Conservation (phyloP, 2,329 filamentous ascomycete species). For the Fusarium phyllophilum region DNA sequence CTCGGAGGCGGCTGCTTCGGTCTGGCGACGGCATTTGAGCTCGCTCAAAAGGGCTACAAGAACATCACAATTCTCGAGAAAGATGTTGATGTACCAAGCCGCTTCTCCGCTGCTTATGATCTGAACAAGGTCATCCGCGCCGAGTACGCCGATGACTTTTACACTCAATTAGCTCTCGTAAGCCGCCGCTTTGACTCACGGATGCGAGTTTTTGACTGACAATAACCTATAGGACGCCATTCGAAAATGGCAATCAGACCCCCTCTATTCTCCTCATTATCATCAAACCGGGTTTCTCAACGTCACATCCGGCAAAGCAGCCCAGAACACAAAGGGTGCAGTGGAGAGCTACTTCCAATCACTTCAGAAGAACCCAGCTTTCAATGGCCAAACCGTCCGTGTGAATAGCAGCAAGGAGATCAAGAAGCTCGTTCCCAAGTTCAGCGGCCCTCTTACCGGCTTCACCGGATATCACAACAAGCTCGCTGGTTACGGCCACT, state of each 20-base stretch:
- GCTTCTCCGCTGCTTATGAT: constrained; percentile 28
- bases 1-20: constrained; percentile 29
- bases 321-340: constrained; percentile 12
- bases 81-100: constrained; percentile 11
- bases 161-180: constrained; percentile 20
- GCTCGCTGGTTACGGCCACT: constrained; percentile 25
- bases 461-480: constrained; percentile 29
- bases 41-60: constrained; percentile 21
- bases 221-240: constrained; percentile 6
- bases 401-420: constrained; percentile 11
- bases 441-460: constrained; percentile 5
- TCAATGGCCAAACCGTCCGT: constrained; percentile 15
- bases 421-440: constrained; percentile 22
- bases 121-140: constrained; percentile 30
- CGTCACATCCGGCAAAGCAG: constrained; percentile 21
- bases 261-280: constrained; percentile 16
- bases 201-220: background rate
- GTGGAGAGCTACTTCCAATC: constrained; percentile 27
- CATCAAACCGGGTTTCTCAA: constrained; percentile 31
- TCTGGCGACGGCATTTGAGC: constrained; percentile 10
- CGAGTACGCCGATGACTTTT: constrained; percentile 25
- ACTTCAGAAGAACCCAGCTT: constrained; percentile 18
- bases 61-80: constrained; percentile 29
- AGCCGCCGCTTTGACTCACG: background rate
- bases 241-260: constrained; percentile 27